A percentile compares a stretch with the other conserved stretches of the same genome.
These are phyloP conservation scores for Trametes punicea DNA, from an alignment of 768 basidiomycete genomes.

Conservation along the genomic window DNA sequence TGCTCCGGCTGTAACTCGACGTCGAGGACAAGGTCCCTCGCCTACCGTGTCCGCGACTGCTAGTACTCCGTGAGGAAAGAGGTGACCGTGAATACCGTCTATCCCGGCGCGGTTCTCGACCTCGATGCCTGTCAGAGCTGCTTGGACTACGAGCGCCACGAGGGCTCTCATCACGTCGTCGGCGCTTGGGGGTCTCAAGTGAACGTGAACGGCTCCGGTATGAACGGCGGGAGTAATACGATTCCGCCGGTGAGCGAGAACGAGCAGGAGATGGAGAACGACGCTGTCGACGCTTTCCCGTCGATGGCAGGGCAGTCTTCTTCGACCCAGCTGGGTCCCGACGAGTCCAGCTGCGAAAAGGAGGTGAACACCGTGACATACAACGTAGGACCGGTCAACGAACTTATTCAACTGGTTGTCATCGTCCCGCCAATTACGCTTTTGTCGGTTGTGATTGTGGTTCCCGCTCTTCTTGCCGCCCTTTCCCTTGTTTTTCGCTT, in stretches of 20 bases:
- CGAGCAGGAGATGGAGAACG: constrained; percentile 50
- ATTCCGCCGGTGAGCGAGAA: constrained; percentile 58
- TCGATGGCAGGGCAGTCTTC: constrained; percentile 31
- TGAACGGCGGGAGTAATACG: constrained; percentile 61
- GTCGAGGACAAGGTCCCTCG: constrained; percentile 50
- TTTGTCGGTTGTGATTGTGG: constrained; percentile 34
- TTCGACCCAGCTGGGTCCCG: constrained; percentile 48
- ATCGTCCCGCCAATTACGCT: constrained; percentile 47
- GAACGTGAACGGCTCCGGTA: constrained; percentile 66
- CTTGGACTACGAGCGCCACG: constrained; percentile 43
- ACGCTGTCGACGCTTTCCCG: constrained; percentile 41
- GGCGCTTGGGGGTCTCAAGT: constrained; percentile 55
- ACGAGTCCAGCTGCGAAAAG: constrained; percentile 56
- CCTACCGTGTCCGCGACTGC: constrained; percentile 37
- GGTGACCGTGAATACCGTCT: constrained; percentile 30
- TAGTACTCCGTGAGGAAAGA: constrained; percentile 28
- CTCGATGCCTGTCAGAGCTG: constrained; percentile 41
- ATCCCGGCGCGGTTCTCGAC: constrained; percentile 34
- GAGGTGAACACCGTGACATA: constrained; percentile 3
- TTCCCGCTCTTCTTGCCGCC: constrained; percentile 36
- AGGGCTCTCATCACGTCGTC: constrained; percentile 49
- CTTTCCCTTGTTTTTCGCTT: constrained; percentile 34
- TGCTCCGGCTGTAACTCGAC: constrained; percentile 54
- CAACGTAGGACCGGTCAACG: constrained; percentile 26
- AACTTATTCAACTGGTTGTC: constrained; percentile 78